Evolutionary conservation across 2,329 filamentous ascomycete species (phyloP), one percentile per base, ranked within the genome.

Genomic region (Exophiala xenobiotica): DNA sequence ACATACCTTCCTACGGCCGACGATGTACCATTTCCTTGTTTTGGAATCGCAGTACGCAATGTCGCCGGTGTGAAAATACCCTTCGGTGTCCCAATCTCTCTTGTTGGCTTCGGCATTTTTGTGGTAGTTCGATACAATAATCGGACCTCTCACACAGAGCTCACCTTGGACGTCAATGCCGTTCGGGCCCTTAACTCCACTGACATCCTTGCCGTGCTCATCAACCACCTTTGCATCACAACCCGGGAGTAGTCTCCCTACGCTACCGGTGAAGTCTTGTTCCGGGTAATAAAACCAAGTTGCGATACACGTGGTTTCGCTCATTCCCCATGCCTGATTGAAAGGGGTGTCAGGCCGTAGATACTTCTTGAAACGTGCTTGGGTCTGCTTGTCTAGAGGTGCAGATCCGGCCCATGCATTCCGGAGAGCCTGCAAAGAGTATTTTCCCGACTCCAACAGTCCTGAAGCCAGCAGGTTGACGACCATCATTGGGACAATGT

Each of bases 11-110:
- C 53, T 56, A 11, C 50, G 33, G 22, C 49, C 54, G 12, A 56
- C 54, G 18, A 56, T 56, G 23, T 89, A 85, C 41, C 95, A 68
- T 64, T 96, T 90, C 68, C 45, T 51, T 2, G 48, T 96, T 88
- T 58, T 84, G 73, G 2, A 78, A 77, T 9, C 93, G 73, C 3
- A 92, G 72, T 0, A 86, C 0, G 68, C 76, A 18, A 82, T 74
- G 56, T 82, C 80, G 0, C 80, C 79, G 0, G 79, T 81, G 41
- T 78, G 76, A 61, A 78, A 80, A 63, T 72, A 82, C 0, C 78
- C 76, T 0, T 79, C 76, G 0, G 54, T 51, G 54, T 81, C 77
- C 44, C 49, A 60, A 20, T 29, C 27, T 26, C 27, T 40, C n/a
- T 11, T 23, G 45, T 65, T 67, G 19, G 70, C 70, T 29, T 69